A percentile compares a stretch with the other conserved stretches of the same genome.
These are phyloP conservation scores for Colletotrichum spaethianum DNA, from an alignment of 2,329 filamentous ascomycete genomes.

Conservation along the genomic window DNA sequence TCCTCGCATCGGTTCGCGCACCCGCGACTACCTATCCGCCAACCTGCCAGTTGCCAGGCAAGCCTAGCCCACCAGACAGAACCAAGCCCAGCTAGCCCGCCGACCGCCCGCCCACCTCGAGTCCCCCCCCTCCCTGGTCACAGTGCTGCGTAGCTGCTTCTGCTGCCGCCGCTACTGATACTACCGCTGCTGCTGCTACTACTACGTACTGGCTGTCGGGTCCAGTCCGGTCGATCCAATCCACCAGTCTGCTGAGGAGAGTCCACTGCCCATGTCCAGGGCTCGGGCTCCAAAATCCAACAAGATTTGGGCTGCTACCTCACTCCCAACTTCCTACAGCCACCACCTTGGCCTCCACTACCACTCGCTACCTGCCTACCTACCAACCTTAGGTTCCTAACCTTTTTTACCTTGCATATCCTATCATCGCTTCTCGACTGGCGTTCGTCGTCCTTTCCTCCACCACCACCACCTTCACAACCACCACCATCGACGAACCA, in stretches of 20 bases:
- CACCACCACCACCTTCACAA: conserved; percentile 40
- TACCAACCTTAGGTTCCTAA: conserved; percentile 31
- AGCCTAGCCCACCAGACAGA: conserved; percentile 3
- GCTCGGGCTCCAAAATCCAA: conserved; percentile 39
- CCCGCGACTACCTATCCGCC: conserved; percentile 13
- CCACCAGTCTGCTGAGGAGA: conserved; percentile 41
- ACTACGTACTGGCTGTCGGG: conserved; percentile 36
- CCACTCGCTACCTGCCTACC: conserved; percentile 21
- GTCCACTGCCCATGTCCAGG: conserved; percentile 39
- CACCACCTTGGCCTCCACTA: conserved; percentile 18
- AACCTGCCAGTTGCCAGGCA: conserved; percentile 23
- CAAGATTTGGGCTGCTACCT: conserved; percentile 40
- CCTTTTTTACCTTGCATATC: conserved; percentile 31
- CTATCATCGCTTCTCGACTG: conserved; percentile 36
- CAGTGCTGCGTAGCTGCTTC: conserved; percentile 32
- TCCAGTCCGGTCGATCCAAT: conserved; percentile 42
- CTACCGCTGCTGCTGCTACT: conserved; percentile 7
- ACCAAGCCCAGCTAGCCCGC: conserved; percentile 2
- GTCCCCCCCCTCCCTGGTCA: conserved; percentile 29
- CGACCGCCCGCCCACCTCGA: conserved; percentile 20
- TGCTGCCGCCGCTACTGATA: conserved; percentile 20
- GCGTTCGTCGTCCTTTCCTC: conserved; percentile 42
- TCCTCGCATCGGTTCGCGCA: conserved; percentile 10
- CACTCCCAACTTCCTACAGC: conserved; percentile 26
- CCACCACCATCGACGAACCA: conserved; percentile 43